A percentile compares a stretch with the other conserved stretches of the same genome.
phyloP scores from a whole-genome alignment of 805 yeast genomes.

The Starmerella geochares region DNA sequence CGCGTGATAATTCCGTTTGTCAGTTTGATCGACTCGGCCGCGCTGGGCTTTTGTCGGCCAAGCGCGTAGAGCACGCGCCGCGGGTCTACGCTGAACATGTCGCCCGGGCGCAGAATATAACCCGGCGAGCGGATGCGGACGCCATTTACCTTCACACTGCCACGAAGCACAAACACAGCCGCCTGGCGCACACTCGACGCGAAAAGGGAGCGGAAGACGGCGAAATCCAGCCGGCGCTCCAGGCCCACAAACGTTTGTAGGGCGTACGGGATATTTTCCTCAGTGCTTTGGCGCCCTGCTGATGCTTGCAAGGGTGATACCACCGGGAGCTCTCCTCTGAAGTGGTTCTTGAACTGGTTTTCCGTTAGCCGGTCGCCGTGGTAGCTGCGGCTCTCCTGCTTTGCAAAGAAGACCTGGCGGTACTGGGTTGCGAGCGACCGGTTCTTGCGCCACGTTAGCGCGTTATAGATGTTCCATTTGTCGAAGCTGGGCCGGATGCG shows the following conservation, averaged over 20 bases:
- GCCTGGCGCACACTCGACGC: conserved; percentile 93
- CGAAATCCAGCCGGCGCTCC: conserved; percentile 83
- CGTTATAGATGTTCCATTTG: conserved; percentile 84
- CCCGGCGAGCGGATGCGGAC: conserved; percentile 67
- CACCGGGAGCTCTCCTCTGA: conserved; percentile 60
- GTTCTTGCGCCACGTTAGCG: conserved; percentile 52
- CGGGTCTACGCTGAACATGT: conserved; percentile 74
- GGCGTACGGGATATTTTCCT: conserved; percentile 58
- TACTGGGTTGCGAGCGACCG: conserved; percentile 46
- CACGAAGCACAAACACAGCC: conserved; percentile 70
- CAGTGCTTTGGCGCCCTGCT: conserved; percentile 18
- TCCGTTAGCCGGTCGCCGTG: conserved; percentile 93
- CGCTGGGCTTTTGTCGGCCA: conserved; percentile 74
- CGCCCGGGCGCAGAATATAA: conserved; percentile 71
- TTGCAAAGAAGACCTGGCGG: conserved; percentile 87
- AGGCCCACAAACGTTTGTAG: conserved; percentile 80
- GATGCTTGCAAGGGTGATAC: conserved; percentile 76
- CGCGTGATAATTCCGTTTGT: conserved; percentile 61
- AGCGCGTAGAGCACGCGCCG: conserved; percentile 74
- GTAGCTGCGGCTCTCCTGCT: conserved; percentile 84
- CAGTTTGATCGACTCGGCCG: conserved; percentile 53
- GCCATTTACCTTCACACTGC: conserved; percentile 80
- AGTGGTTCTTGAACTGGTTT: conserved; percentile 61
- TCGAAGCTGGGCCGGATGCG: conserved; percentile 76
- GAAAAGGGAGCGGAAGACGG: conserved; percentile 82